phyloP scores from a whole-genome alignment of 2,329 filamentous ascomycete species.

The Hypoxylon sp. region DNA sequence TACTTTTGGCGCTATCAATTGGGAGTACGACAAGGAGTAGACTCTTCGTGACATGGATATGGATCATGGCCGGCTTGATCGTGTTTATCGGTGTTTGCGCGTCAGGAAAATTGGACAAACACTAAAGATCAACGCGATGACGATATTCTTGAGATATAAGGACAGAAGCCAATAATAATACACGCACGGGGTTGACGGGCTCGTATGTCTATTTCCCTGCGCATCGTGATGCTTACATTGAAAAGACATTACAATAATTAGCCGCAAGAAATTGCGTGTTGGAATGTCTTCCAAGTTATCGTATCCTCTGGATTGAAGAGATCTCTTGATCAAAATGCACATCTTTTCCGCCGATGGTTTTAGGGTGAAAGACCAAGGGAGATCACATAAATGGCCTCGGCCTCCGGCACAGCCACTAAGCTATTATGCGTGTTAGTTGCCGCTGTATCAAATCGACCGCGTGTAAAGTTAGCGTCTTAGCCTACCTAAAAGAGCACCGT shows the following conservation, averaged over 20 bases:
- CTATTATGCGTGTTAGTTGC: background rate
- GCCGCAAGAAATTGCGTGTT: background rate
- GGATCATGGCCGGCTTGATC: conserved; percentile 7
- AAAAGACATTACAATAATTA: background rate
- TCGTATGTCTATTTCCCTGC: background rate
- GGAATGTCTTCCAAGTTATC: background rate
- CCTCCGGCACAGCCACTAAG: conserved; percentile 7
- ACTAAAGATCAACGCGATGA: background rate
- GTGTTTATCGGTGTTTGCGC: conserved; percentile 18
- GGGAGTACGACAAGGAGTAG: conserved; percentile 24
- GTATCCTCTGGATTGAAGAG: background rate
- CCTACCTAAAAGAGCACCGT: background rate
- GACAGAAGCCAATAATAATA: background rate
- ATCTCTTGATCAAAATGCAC: background rate
- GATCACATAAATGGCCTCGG: conserved; percentile 12
- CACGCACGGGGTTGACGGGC: background rate
- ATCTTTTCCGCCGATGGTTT: background rate
- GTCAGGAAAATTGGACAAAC: conserved; percentile 4
- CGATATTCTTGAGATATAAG: background rate
- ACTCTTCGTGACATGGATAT: conserved; percentile 10
- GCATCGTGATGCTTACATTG: background rate
- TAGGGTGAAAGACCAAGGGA: background rate
- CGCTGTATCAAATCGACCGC: background rate
- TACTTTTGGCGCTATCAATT: conserved; percentile 3
- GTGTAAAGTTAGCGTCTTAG: background rate